phyloP scores from a whole-genome alignment of 2,329 filamentous ascomycete genomes.

The Xylariaceae sp. region DNA sequence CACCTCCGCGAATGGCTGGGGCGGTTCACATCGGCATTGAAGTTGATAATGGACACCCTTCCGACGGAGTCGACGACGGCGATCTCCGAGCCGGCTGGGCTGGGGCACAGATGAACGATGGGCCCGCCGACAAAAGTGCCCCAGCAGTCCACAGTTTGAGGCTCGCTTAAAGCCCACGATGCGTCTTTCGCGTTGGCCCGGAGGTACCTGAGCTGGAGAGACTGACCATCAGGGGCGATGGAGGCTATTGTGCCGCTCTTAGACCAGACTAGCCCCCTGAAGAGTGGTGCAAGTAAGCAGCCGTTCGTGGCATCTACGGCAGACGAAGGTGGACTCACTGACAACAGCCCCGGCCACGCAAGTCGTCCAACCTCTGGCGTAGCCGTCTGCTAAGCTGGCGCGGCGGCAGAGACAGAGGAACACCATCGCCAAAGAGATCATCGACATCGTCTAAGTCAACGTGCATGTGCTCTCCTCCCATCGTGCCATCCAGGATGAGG shows the following conservation, averaged over 20 bases:
- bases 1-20: slow-evolving; percentile 55
- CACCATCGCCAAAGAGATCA: slow-evolving; percentile 69
- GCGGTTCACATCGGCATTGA: slow-evolving; percentile 66
- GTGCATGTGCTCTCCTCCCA: slow-evolving; percentile 46
- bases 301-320: too few relatives aligned
- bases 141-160: slow-evolving; percentile 56
- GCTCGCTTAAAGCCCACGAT: slow-evolving; percentile 67
- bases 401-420: slow-evolving; percentile 45
- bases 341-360: slow-evolving; percentile 68
- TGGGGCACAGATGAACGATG: slow-evolving; percentile 79
- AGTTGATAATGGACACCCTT: slow-evolving; percentile 65
- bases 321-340: slow-evolving; percentile 51
- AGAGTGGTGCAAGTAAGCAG: slow-evolving; percentile 3
- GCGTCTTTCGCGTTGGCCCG: slow-evolving; percentile 61
- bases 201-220: slow-evolving; percentile 66
- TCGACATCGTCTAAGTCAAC: slow-evolving; percentile 55
- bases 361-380: slow-evolving; percentile 65
- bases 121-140: slow-evolving; percentile 55
- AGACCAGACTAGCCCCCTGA: slow-evolving; percentile 79
- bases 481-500: slow-evolving; percentile 47
- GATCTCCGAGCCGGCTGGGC: slow-evolving; percentile 64
- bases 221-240: slow-evolving; percentile 63
- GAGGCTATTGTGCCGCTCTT: slow-evolving; percentile 78
- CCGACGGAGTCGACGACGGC: slow-evolving; percentile 76
- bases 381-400: slow-evolving; percentile 57